Evolutionary conservation across 2,329 filamentous ascomycete species (phyloP).

Genomic region (Stagonosporopsis cucurbitacearum): DNA sequence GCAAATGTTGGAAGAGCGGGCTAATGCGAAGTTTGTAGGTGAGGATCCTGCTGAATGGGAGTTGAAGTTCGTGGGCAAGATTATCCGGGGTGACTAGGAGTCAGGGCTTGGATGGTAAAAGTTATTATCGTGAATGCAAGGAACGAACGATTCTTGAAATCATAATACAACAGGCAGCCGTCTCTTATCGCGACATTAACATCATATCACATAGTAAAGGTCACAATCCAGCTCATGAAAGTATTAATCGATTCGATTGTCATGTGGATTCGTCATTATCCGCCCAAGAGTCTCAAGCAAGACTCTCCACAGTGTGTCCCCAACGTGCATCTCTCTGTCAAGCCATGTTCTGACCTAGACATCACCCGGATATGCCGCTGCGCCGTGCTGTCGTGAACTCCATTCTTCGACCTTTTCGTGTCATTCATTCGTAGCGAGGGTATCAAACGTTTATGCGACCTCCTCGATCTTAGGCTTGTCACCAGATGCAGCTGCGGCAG

Average conservation of each 20-base stretch:
- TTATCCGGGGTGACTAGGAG: conserved; percentile 36
- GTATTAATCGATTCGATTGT: conserved; percentile 18
- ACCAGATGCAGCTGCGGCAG: conserved; percentile 34
- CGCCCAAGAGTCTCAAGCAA: conserved; percentile 2
- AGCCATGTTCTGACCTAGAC: conserved; percentile 1
- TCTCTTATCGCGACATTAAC: conserved; percentile 12
- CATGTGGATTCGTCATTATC: conserved; percentile 17
- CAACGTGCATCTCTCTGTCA: conserved; percentile 3
- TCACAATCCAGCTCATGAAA: not conserved
- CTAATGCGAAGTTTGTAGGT: conserved; percentile 40
- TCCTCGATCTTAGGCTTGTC: conserved; percentile 57
- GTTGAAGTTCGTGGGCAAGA: conserved; percentile 46
- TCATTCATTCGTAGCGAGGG: conserved; percentile 22
- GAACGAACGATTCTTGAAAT: not conserved
- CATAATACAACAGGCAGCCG: not conserved
- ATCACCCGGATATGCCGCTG: conserved; percentile 4
- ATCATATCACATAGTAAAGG: conserved; percentile 2
- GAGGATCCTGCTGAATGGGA: conserved; percentile 47
- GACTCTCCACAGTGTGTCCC: conserved; percentile 9
- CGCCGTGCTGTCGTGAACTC: conserved; percentile 13
- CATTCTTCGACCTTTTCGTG: conserved; percentile 7
- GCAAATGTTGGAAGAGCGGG: conserved; percentile 35
- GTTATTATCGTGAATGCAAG: not conserved
- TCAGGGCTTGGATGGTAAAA: not conserved
- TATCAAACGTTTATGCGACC: conserved; percentile 40